Percentiles rank a stretch among this genome's conserved stretches.
phyloP scores from a whole-genome alignment of 2,329 filamentous ascomycete species.

The Verticillium nubilum region DNA sequence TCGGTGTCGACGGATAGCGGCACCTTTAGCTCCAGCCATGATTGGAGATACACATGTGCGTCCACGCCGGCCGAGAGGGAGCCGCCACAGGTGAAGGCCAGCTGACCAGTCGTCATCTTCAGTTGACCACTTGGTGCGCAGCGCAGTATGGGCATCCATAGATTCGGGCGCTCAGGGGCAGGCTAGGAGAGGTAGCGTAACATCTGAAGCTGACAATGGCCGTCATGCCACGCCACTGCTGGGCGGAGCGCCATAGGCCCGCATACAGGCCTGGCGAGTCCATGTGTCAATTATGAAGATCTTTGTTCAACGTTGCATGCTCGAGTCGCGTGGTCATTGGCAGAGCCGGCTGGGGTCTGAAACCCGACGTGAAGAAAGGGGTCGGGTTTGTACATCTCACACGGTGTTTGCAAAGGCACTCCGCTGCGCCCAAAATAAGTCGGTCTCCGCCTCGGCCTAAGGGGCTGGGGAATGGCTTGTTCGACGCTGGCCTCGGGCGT shows the following conservation, averaged over 20 bases:
- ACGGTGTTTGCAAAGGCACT: constrained; percentile 10
- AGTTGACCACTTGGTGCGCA: neutral
- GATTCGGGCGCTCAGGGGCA: neutral
- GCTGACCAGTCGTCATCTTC: neutral
- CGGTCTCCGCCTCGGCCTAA: neutral
- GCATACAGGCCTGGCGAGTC: neutral
- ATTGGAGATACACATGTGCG: neutral
- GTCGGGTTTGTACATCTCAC: constrained; percentile 3
- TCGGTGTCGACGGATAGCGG: neutral
- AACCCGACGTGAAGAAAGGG: constrained; percentile 9
- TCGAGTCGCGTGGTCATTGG: constrained; percentile 5
- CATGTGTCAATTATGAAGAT: constrained; percentile 6
- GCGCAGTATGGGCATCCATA: neutral
- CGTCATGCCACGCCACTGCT: neutral
- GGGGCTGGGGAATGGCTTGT: neutral
- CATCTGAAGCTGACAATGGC: neutral
- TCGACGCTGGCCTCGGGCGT: neutral
- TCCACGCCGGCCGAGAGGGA: neutral
- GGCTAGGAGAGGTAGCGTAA: neutral
- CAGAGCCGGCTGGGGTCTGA: constrained; percentile 5
- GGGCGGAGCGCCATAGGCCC: neutral
- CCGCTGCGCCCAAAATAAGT: neutral
- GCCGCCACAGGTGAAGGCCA: neutral
- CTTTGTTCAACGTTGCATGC: constrained; percentile 14
- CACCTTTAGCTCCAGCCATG: neutral